Base-by-base conservation (phyloP, 78 protist genomes). In the Isochrysis galbana region DNA sequence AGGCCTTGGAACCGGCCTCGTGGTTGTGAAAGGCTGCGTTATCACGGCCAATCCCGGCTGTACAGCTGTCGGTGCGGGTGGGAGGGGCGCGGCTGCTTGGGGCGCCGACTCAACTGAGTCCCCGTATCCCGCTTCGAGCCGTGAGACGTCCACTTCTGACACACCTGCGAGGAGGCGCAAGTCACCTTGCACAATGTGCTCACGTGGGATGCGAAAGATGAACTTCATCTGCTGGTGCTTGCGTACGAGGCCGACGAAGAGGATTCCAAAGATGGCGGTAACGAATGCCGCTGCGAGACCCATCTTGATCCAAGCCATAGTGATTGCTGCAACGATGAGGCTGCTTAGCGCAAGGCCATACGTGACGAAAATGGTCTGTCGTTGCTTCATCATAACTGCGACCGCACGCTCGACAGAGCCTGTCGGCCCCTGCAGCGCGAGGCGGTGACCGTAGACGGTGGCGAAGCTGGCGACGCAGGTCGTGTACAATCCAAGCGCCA, bases 221-320 rank as follows among this genome's bases (percentile, higher is more conserved):
- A 17, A 2, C 84, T 77, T 77, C 84, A 77, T 77, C n/a, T 10
- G 32, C 47, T 77, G 46, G 47, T 77, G n/a, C 47, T 77, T 77
- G 32, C 17, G 32, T 29, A 77, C 84, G 5, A 77, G 17, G 32
- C 17, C 10, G 2, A 61, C 36, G 84, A 77, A 39, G 46, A 77
- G 26, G 34, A 11, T 4, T 4, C 1, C 46, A 29, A 77, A 77
- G 84, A 77, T 32, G 84, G 14, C 44, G 29, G 46, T 77, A 32
- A 77, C 84, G 21, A 2, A 10, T 23, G n/a, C 21, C 48, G 84
- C 84, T 14, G 84, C 44, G 47, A 22, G 29, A 46, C 84, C 84
- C 84, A 77, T 77, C 84, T 77, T 77, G 46, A 77, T 39, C 84
- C 84, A 77, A 2, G 84, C 45, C 84, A 77, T 77, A n/a, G 47